Evolutionary conservation across 1,139 yeast species (phyloP).

Genomic region (Ogataea hybrid): DNA sequence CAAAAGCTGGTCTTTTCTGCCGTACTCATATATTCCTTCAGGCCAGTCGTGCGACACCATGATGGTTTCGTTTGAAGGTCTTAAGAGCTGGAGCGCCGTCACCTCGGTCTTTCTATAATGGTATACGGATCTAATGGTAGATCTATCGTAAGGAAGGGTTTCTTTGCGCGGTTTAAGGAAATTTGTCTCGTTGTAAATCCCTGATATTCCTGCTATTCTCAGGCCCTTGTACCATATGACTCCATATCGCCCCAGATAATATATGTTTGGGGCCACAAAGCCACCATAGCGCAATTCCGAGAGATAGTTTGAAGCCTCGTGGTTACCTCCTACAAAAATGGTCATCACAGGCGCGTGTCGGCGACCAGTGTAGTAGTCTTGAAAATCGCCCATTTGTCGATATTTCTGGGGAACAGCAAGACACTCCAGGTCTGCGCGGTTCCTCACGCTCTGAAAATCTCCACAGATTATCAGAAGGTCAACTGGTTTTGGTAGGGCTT

Average conservation of each 20-base stretch:
- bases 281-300: constrained; percentile 83
- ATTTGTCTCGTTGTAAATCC: constrained; percentile 63
- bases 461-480: constrained; percentile 85
- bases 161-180: constrained; percentile 41
- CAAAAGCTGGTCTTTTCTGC: constrained; percentile 51
- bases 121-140: constrained; percentile 57
- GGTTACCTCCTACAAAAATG: constrained; percentile 91
- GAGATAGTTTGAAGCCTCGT: constrained; percentile 80
- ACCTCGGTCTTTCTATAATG: constrained; percentile 71
- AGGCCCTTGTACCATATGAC: constrained; percentile 72
- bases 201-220: constrained; percentile 79
- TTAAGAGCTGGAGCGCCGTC: constrained; percentile 47
- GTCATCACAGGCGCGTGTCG: constrained; percentile 73
- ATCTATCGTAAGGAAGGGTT: constrained; percentile 46
- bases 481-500: constrained; percentile 30
- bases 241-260: constrained; percentile 79
- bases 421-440: constrained; percentile 58
- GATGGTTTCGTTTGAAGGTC: constrained; percentile 33
- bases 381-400: constrained; percentile 71
- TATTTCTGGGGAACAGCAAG: constrained; percentile 61
- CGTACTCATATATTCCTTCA: constrained; percentile 65
- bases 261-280: constrained; percentile 92
- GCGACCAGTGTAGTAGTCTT: constrained; percentile 62
- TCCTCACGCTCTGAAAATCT: constrained; percentile 75
- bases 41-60: constrained; percentile 96